Conservation (phyloP, 2,329 filamentous ascomycete genomes). For the Botryotinia narcissicola region DNA sequence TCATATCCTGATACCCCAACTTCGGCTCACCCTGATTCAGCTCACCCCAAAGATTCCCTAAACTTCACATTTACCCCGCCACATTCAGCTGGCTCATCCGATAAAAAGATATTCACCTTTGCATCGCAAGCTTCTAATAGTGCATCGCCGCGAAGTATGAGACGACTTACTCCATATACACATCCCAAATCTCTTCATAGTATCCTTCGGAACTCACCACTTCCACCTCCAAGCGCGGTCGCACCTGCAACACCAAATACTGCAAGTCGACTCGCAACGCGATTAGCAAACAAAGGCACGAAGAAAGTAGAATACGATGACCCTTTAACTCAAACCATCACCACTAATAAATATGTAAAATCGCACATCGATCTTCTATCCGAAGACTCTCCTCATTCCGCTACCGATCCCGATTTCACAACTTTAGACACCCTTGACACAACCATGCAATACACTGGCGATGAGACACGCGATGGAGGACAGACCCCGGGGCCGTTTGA, state of each 20-base stretch:
- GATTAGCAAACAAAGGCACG: constrained; percentile 49
- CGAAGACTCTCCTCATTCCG: constrained; percentile 47
- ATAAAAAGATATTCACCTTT: constrained; percentile 34
- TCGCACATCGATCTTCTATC: constrained; percentile 62
- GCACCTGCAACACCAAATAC: constrained; percentile 52
- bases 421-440: constrained; percentile 49
- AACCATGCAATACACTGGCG: constrained; percentile 51
- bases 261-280: constrained; percentile 52
- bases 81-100: constrained; percentile 35
- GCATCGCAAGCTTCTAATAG: constrained; percentile 26
- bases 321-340: constrained; percentile 62
- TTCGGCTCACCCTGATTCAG: constrained; percentile 30
- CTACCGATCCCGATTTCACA: constrained; percentile 29
- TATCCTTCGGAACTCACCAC: constrained; percentile 64
- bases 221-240: constrained; percentile 51
- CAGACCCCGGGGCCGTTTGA: constrained; percentile 63
- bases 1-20: constrained; percentile 38
- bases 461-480: constrained; percentile 59
- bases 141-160: constrained; percentile 42
- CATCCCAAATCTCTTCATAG: constrained; percentile 59
- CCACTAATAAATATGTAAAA: constrained; percentile 58
- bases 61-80: constrained; percentile 38
- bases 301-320: constrained; percentile 59
- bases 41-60: constrained; percentile 24
- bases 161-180: constrained; percentile 51